Conservation (phyloP, 2,329 filamentous ascomycete species). For the Monilinia polystroma region DNA sequence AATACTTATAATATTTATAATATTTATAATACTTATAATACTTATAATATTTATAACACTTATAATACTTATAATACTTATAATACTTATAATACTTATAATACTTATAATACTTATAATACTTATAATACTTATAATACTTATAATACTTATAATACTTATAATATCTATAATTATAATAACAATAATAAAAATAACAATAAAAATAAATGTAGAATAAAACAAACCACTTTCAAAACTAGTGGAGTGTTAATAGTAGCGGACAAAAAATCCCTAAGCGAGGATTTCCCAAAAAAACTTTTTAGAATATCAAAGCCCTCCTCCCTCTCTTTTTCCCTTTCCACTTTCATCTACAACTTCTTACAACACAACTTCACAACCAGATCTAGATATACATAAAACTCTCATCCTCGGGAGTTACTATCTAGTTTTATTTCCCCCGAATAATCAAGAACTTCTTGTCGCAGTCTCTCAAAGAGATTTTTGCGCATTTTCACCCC, state of each 20-base stretch:
- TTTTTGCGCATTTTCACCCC: constrained; percentile 39
- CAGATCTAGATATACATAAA: constrained; percentile 37
- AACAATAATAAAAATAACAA: no score
- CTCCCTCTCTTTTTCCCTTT: constrained; percentile 3
- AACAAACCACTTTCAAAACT: neutral
- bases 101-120: no score
- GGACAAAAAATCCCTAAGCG: constrained; percentile 9
- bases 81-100: no score
- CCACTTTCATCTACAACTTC: constrained; percentile 13
- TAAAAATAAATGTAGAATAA: neutral
- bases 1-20: no score
- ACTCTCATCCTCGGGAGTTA: constrained; percentile 47
- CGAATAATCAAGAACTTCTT: constrained; percentile 28
- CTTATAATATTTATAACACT: no score
- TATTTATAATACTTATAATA: no score
- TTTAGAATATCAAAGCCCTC: constrained; percentile 12
- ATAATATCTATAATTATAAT: no score
- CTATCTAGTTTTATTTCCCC: constrained; percentile 48
- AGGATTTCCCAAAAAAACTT: constrained; percentile 18
- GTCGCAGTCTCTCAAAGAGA: constrained; percentile 40
- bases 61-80: no score
- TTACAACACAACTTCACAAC: constrained; percentile 24
- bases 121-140: no score
- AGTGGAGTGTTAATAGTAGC: neutral
- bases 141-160: no score